phyloP scores from a whole-genome alignment of 495 filamentous ascomycete genomes.

The Aspergillus homomorphus region DNA sequence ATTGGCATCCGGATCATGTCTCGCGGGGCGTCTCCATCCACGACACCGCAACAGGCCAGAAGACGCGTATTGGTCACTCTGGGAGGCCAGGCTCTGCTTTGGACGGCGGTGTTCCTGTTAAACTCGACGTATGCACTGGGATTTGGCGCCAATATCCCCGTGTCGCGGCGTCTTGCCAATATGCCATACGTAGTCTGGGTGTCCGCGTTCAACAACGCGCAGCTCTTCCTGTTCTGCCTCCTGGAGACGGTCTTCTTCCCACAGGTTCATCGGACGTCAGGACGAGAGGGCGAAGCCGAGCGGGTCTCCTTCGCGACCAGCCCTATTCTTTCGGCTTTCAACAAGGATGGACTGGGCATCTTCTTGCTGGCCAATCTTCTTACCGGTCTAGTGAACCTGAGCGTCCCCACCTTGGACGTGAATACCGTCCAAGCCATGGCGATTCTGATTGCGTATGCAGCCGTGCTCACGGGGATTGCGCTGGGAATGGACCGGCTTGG shows the following conservation, averaged over 20 bases:
- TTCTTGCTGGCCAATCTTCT: conserved; percentile 88
- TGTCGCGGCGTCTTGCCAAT: conserved; percentile 89
- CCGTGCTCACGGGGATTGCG: conserved; percentile 61
- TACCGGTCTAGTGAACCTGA: conserved; percentile 86
- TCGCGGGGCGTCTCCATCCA: conserved; percentile 42
- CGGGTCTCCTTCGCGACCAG: conserved; percentile 71
- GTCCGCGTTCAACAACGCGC: conserved; percentile 76
- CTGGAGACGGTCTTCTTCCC: conserved; percentile 79
- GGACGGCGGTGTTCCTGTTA: conserved; percentile 64
- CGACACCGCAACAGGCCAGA: conserved; percentile 38
- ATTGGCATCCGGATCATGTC: conserved; percentile 76
- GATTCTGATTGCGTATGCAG: conserved; percentile 70
- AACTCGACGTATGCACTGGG: conserved; percentile 67
- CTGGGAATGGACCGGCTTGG: conserved; percentile 67
- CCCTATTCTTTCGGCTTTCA: conserved; percentile 73
- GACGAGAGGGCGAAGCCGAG: conserved; percentile 47
- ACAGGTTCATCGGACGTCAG: conserved; percentile 54
- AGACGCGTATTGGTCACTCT: conserved; percentile 59
- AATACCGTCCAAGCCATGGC: conserved; percentile 61
- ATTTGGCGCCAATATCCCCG: conserved; percentile 57
- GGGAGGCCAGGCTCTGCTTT: conserved; percentile 57
- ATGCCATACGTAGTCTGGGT: conserved; percentile 94
- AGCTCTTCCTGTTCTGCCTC: conserved; percentile 72
- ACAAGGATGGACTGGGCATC: conserved; percentile 79
- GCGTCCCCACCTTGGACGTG: conserved; percentile 73